Evolutionary conservation across 78 protist species (phyloP), one percentile per base, ranked within the genome.

Genomic region (Abeoforma whisleri): DNA sequence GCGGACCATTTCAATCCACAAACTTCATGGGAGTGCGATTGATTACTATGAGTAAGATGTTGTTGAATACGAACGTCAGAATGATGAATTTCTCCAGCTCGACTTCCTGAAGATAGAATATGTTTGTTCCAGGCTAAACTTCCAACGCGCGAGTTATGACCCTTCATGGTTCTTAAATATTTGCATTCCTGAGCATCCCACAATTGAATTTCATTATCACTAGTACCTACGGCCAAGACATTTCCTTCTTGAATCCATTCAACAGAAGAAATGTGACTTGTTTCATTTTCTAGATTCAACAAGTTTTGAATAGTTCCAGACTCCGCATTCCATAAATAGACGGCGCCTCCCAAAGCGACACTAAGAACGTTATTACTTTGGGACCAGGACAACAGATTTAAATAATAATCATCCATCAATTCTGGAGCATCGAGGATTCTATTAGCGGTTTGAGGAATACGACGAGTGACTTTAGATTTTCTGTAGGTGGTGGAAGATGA

Each of bases 341-440:
- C 97, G 16, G 94, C 39, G 68, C 85, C 77, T 57, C 93, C 94
- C 8, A 99, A 95, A 8, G 97, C 99, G 36, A 99, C 96, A 16
- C 99, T 98, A 8, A 98, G 90, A 33, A 90, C 69, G 22, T 23
- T 2, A 87, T 95, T 93, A 39, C 79, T 34, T 36, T 81, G 1
- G 84, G 80, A 35, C 99, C 99, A 99, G 90, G 98, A 99, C n/a
- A 99, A 88, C 8, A 97, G 89, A 90, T 99, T 98, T 48, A 97
- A 87, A 88, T 98, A 98, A 84, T 83, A 99, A 91, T 99, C 99
- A 73, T 97, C 99, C 23, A 81, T 80, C 25, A 97, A 71, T 36
- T 92, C 98, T 36, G 98, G 98, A 28, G 99, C 98, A 77, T 96
- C 98, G 28, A 95, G 87, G 48, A 92, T 88, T 1, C 93, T 88